phyloP scores from a whole-genome alignment of 345 rosid species.

The Rhodomyrtus tomentosa region DNA sequence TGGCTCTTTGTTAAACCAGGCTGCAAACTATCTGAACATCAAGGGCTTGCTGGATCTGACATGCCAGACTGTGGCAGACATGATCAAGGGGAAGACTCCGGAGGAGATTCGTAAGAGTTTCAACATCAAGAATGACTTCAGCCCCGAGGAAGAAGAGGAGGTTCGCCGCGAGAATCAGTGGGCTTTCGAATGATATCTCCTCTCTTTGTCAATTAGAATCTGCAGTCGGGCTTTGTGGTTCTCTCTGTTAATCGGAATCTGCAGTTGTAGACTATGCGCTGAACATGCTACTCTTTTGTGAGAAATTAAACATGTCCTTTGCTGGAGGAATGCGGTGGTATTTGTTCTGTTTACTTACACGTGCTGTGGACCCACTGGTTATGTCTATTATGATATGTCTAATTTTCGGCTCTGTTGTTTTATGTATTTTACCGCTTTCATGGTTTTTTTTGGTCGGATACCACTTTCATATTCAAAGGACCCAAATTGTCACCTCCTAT shows the following conservation, averaged over 20 bases:
- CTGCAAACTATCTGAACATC: neutral
- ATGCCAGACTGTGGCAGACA: neutral
- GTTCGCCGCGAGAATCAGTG: neutral
- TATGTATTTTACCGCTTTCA: neutral
- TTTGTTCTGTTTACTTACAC: neutral
- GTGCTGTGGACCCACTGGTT: neutral
- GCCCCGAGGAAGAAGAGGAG: neutral
- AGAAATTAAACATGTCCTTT: neutral
- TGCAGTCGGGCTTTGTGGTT: neutral
- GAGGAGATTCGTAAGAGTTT: neutral
- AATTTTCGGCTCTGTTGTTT: neutral
- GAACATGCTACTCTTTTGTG: neutral
- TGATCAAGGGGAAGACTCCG: neutral
- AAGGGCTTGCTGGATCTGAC: neutral
- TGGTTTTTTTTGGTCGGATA: no score
- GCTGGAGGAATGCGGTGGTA: neutral
- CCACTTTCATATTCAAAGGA: neutral
- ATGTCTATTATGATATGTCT: neutral
- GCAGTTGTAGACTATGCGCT: neutral
- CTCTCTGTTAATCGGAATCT: neutral
- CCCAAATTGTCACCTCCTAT: neutral
- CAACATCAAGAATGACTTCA: neutral
- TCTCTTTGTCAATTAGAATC: neutral
- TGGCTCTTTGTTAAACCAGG: neutral
- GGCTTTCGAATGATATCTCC: neutral